Conservation (phyloP, 2,329 filamentous ascomycete genomes). For the Cercospora zeae-maydis region DNA sequence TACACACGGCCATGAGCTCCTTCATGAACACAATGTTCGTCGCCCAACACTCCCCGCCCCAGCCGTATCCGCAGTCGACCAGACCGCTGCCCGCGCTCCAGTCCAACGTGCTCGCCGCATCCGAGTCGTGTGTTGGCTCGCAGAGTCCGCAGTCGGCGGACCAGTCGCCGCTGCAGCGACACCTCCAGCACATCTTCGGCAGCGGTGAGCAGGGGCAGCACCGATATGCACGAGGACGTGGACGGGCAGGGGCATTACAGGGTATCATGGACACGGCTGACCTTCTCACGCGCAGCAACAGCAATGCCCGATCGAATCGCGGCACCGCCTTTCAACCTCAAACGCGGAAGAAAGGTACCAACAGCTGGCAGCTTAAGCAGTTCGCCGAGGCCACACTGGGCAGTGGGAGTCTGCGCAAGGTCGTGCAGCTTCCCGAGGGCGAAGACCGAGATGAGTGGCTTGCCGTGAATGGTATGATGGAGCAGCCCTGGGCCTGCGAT, state of each 20-base stretch:
- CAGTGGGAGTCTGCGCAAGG: conserved; percentile 89
- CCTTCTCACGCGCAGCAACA: conserved; percentile 41
- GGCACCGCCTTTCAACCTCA: conserved; percentile 89
- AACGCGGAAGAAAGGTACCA: conserved; percentile 77
- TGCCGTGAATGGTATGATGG: conserved; percentile 77
- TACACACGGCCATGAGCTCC: conserved; percentile 57
- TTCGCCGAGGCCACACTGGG: conserved; percentile 97
- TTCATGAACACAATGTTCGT: conserved; percentile 81
- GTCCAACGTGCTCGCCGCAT: conserved; percentile 42
- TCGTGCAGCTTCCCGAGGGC: conserved; percentile 93
- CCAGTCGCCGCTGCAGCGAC: conserved; percentile 35
- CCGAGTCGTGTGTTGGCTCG: conserved; percentile 38
- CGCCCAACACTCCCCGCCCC: conserved; percentile 16
- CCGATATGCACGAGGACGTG: conserved; percentile 19
- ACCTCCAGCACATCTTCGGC: conserved; percentile 32
- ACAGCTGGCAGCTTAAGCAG: conserved; percentile 89
- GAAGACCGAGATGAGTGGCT: conserved; percentile 98
- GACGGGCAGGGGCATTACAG: conserved; percentile 26
- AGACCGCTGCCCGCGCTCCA: conserved; percentile 44
- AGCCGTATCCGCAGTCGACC: conserved; percentile 17
- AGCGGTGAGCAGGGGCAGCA: conserved; percentile 24
- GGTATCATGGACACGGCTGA: conserved; percentile 34
- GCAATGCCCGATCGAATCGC: conserved; percentile 58
- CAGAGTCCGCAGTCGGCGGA: conserved; percentile 32
- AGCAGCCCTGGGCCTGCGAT: background rate